A percentile compares a stretch with the other conserved stretches of the same genome.
Evolutionary conservation across 1,139 yeast species (phyloP).

Genomic region (Lodderomyces metapsilosis): DNA sequence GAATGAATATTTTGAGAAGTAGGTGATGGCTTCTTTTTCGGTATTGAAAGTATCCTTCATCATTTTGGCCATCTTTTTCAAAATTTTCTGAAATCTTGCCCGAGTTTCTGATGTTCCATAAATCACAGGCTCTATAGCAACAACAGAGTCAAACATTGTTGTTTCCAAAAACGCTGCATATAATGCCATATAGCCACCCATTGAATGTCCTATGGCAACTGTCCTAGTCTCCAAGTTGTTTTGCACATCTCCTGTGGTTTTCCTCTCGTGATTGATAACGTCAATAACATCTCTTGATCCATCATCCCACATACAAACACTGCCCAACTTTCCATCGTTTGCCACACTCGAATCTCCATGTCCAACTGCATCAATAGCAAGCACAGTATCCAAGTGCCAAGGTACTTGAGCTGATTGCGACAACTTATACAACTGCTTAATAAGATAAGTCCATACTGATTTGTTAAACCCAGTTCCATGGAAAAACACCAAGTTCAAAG

Average conservation of each 20-base stretch:
- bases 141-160: slow-evolving; percentile 49
- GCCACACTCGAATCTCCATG: slow-evolving; percentile 67
- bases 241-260: slow-evolving; percentile 35
- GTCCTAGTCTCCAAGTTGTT: slow-evolving; percentile 35
- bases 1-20: slow-evolving; percentile 44
- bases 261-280: slow-evolving; percentile 45
- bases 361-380: slow-evolving; percentile 57
- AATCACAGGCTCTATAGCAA: slow-evolving; percentile 65
- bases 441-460: slow-evolving; percentile 59
- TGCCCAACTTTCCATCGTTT: slow-evolving; percentile 55
- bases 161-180: slow-evolving; percentile 55
- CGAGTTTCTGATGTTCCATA: slow-evolving; percentile 20
- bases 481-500: slow-evolving; percentile 55
- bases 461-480: slow-evolving; percentile 76
- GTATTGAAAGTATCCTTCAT: slow-evolving; percentile 37
- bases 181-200: slow-evolving; percentile 62
- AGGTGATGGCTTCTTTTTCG: slow-evolving; percentile 40
- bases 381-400: slow-evolving; percentile 37
- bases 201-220: slow-evolving; percentile 68
- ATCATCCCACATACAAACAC: slow-evolving; percentile 61
- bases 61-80: slow-evolving; percentile 26
- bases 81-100: slow-evolving; percentile 19
- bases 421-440: slow-evolving; percentile 40
- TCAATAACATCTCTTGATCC: slow-evolving; percentile 57
- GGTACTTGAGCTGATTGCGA: slow-evolving; percentile 16